Base-by-base conservation (phyloP, 73 alveolate genomes). In the Paramecium sonneborni region DNA sequence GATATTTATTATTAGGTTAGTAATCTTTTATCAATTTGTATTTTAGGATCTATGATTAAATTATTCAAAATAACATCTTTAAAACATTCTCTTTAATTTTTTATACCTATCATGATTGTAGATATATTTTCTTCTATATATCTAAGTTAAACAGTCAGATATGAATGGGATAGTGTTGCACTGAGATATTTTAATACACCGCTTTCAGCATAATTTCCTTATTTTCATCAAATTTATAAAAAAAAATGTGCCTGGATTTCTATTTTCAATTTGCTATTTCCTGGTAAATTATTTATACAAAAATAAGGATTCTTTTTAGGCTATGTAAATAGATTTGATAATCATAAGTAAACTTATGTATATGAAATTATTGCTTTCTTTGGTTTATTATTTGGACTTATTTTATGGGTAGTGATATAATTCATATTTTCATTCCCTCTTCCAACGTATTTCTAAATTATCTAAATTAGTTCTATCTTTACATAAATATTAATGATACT, bases 121-220 rank as follows among this genome's bases (percentile, higher is more conserved):
- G 90, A 79, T 79, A 44, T 79, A 2, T 38, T 38, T 5, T 18
- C 55, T 4, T 79, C 90, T 6, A 44, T 79, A 41, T 79, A 79
- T 79, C 41, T 79, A 24, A 62, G 90, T 30, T 20, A 37, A 43
- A 79, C 90, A n/a, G 72, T 79, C 6, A 79, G 90, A 79, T 79
- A 43, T 79, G 90, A 79, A 79, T 79, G 90, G 90, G 90, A 79
- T 44, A 79, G 90, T 79, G 76, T 79, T 1, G 44, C 44, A 39
- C 20, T 79, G 15, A 79, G 44, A 44, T 79, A 79, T 79, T 79
- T 79, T 30, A 79, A 79, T 46, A 79, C 90, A 12, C 90, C 90
- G 14, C 30, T 79, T 20, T 46, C 74, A 1, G 72, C 90, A 5
- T 79, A 79, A 43, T 38, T 79, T 24, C 74, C 74, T 24, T 79